Base-by-base conservation (phyloP, 176 grass and related monocot species). In the Aegilops umbellulata region DNA sequence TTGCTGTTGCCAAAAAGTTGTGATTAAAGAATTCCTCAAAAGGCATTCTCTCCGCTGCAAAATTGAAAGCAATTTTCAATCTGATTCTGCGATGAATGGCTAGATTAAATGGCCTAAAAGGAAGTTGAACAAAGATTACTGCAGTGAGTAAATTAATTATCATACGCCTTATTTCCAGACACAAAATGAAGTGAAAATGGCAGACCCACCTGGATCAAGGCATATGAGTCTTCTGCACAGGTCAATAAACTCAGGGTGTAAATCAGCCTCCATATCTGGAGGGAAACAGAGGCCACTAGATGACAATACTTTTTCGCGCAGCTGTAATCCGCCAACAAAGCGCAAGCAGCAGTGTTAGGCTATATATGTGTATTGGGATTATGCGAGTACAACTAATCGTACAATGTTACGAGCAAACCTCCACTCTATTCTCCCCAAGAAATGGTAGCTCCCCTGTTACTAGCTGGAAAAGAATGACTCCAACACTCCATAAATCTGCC, bases 1-100 rank as follows among this genome's bases (percentile, higher is more conserved):
- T 92, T 87, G 80, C 63, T 79, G 22, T 72, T 77, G 76, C 31
- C 76, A 92, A 61, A 83, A 95, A 95, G 17, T 82, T 86, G 72
- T 95, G 90, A 72, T 88, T 90, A 77, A 95, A 92, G 80, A 95
- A 92, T 70, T 90, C 86, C 64, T 95, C 93, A 87, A 95, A 95
- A 84, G 83, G 74, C 65, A 95, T 83, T 88, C 93, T 95, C 86
- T 89, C 76, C 60, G 78, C 90, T 92, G 90, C 83, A 85, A 76
- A 90, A 89, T 66, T 61, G 46, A 80, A 91, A 58, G 4, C 30
- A 77, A 24, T 77, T 85, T 31, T 82, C 74, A 80, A 57, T 23
- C 14, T 42, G 19, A 72, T 78, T 86, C 26, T 53, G 38, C 5
- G 17, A 65, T 14, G 58, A 2, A 77, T 44, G 8, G 65, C 9